Evolutionary conservation across 1,284 basidiomycete species (phyloP), one percentile per base, ranked within the genome.

Genomic region (Hortiboletus rubellus): DNA sequence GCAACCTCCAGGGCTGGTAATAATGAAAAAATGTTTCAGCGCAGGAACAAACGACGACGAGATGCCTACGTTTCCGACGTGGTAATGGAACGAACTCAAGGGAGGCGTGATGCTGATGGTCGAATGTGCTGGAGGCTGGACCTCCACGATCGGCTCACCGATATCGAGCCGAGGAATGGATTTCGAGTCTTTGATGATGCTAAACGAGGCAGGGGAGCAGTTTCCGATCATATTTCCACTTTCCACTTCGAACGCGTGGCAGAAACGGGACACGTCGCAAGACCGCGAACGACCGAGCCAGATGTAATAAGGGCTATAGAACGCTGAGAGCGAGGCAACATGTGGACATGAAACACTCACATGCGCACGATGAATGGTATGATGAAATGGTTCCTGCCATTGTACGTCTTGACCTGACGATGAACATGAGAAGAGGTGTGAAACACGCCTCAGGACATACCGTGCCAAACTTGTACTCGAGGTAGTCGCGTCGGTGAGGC

Each of bases 381-480:
- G 57, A 91, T 73, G 66, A 91, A 89, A 58, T 80, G 79, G 75
- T 92, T 92, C 51, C 90, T 80, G 7, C 84, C 88, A 63, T 91
- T 91, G 75, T 85, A 89, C 38, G 77, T 80, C 72, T 87, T 88
- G 66, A 86, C 76, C 73, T 82, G 46, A 14, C 12, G 51, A 43
- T 1, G 9, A 18, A 43, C 1, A n/a, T 60, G 53, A 56, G 27
- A 31, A 48, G 8, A 54, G 47, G 22, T 33, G 0, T 1, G 49
- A 57, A 30, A 22, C 11, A 6, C 24, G 7, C 9, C 15, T 22
- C 3, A 24, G 8, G 36, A 71, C 75, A 56, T 46, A 80, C 79
- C 43, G 89, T 91, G 36, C 88, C 89, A 73, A 92, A 92, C 62
- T 84, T 86, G 76, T 92, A 90, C 70, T 93, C 91, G 50, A 93